A percentile compares a stretch with the other conserved stretches of the same genome.
Conservation (phyloP, 2,329 filamentous ascomycete species). For the Alternaria gansuensis region DNA sequence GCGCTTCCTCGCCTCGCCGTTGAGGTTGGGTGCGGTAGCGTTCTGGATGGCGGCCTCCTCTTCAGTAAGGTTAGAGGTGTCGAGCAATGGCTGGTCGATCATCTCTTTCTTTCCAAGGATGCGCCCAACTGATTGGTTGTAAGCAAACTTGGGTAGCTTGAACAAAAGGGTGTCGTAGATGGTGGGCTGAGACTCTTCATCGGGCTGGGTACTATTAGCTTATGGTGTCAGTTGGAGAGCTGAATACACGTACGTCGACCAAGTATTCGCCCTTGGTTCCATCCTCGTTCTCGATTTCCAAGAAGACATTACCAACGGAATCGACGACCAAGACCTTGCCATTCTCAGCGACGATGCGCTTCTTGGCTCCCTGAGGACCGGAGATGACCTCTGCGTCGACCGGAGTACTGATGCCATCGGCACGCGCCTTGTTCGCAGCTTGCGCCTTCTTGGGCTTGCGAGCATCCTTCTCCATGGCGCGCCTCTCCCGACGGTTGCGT, state of each 20-base stretch:
- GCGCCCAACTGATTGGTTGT: constrained; percentile 60
- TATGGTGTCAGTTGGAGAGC: background rate
- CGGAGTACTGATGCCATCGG: constrained; percentile 63
- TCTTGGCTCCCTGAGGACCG: constrained; percentile 78
- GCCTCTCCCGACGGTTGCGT: constrained; percentile 82
- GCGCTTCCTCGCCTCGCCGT: constrained; percentile 57
- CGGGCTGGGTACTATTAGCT: constrained; percentile 63
- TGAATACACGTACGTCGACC: constrained; percentile 73
- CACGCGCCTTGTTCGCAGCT: constrained; percentile 65
- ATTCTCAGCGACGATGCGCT: constrained; percentile 90
- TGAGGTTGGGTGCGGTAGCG: constrained; percentile 56
- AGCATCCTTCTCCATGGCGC: constrained; percentile 85
- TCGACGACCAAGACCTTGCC: constrained; percentile 95
- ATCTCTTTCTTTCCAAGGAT: constrained; percentile 52
- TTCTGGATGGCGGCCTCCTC: constrained; percentile 54
- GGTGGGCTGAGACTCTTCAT: constrained; percentile 80
- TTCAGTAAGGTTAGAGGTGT: constrained; percentile 49
- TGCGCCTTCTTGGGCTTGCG: constrained; percentile 68
- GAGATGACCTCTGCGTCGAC: constrained; percentile 61
- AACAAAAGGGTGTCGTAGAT: constrained; percentile 84
- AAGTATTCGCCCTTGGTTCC: constrained; percentile 84
- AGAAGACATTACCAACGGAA: constrained; percentile 87
- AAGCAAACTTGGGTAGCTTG: constrained; percentile 78
- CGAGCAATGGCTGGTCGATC: constrained; percentile 49
- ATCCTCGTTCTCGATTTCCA: constrained; percentile 91